A percentile compares a stretch with the other conserved stretches of the same genome.
These are phyloP conservation scores for Colletotrichum cereale DNA, from an alignment of 2,329 filamentous ascomycete species.

Conservation along the genomic window DNA sequence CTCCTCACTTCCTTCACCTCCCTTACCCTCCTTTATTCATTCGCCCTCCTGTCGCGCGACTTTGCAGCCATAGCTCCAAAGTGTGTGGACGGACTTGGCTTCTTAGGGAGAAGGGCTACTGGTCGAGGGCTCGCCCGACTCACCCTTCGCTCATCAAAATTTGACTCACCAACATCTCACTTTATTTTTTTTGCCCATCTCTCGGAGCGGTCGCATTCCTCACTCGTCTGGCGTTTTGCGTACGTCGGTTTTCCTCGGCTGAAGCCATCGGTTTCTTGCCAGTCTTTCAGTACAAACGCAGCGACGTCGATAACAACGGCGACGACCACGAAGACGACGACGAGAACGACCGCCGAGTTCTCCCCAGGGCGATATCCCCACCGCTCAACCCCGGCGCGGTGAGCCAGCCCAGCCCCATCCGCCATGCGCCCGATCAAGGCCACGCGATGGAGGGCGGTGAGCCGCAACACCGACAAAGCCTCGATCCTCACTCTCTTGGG, in stretches of 20 bases:
- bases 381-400: slow-evolving; percentile 31
- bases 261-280: not conserved
- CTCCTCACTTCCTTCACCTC: not conserved
- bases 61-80: slow-evolving; percentile 15
- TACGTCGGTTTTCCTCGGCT: not conserved
- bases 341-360: not conserved
- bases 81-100: slow-evolving; percentile 21
- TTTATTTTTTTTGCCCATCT: not conserved
- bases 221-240: not conserved
- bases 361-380: slow-evolving; percentile 26
- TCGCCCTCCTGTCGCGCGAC: not conserved
- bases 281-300: not conserved
- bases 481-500: slow-evolving; percentile 38
- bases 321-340: not conserved
- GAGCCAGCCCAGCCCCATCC: slow-evolving; percentile 38
- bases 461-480: slow-evolving; percentile 37
- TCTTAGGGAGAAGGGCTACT: slow-evolving; percentile 19
- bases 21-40: not conserved
- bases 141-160: slow-evolving; percentile 24
- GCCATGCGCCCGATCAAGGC: slow-evolving; percentile 37
- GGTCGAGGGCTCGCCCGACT: slow-evolving; percentile 4
- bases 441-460: slow-evolving; percentile 40
- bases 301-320: not conserved
- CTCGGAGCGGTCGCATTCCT: slow-evolving; percentile 20
- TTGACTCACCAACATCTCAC: slow-evolving; percentile 36